These are phyloP conservation scores for Geranium incanum DNA, from an alignment of 441 rosid genomes.

Conservation along the genomic window DNA sequence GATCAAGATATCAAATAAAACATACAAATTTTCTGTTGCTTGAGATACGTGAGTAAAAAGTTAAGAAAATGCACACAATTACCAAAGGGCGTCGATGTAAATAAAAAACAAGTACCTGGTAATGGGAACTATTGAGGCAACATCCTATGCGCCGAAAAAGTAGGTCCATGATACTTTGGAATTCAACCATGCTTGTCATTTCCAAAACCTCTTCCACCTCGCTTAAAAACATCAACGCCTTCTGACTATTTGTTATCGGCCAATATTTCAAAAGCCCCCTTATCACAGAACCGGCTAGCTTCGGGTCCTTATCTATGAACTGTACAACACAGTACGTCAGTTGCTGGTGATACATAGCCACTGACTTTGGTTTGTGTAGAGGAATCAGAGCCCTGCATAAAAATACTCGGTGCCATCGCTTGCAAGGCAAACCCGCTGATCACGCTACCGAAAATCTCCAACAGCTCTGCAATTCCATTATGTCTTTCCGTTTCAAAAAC, in stretches of 20 bases:
- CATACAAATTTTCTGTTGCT: too few relatives aligned
- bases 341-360: constrained; percentile 65
- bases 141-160: constrained; percentile 56
- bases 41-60: too few relatives aligned
- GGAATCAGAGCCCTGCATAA: constrained; percentile 61
- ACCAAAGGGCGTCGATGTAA: background rate
- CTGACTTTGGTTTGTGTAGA: constrained; percentile 64
- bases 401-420: constrained; percentile 55
- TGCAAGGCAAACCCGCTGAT: constrained; percentile 72
- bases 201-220: constrained; percentile 74
- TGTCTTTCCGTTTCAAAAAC: constrained; percentile 66
- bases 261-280: constrained; percentile 63
- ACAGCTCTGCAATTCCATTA: constrained; percentile 66
- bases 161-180: constrained; percentile 53
- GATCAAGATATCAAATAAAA: background rate
- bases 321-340: constrained; percentile 59
- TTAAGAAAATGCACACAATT: too few relatives aligned
- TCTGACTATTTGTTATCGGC: constrained; percentile 76
- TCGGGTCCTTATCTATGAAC: constrained; percentile 63
- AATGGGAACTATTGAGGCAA: constrained; percentile 62
- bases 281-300: constrained; percentile 43
- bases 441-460: constrained; percentile 74
- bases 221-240: constrained; percentile 73
- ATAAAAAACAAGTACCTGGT: constrained; percentile 40
- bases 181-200: constrained; percentile 50